Evolutionary conservation across 768 basidiomycete genomes (phyloP).

Genomic region (Mycena crocata): DNA sequence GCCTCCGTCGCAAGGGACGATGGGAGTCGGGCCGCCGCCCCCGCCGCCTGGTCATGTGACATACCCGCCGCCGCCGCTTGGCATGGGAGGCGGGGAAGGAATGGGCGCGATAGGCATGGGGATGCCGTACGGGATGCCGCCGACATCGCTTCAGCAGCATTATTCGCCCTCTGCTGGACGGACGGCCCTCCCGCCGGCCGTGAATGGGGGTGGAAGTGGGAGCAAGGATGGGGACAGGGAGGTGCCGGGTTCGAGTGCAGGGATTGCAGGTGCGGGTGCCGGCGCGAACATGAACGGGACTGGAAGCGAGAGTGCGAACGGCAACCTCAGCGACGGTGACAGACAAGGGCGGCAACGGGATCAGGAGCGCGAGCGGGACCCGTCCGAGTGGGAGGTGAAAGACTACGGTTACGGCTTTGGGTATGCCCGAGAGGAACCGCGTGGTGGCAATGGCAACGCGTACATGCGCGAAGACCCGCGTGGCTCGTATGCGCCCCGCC

Average conservation of each 20-base stretch:
- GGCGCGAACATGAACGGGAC: neutral
- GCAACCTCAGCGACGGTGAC: too few relatives aligned
- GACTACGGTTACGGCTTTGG: constrained; percentile 24
- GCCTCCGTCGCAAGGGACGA: constrained; percentile 14
- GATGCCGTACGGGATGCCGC: constrained; percentile 22
- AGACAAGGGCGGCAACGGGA: too few relatives aligned
- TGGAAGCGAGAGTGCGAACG: constrained; percentile 3
- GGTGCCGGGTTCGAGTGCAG: neutral
- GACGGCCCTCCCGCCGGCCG: neutral
- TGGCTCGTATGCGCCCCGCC: neutral
- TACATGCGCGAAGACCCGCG: constrained; percentile 16
- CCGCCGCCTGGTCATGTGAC: too few relatives aligned
- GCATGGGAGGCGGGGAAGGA: neutral
- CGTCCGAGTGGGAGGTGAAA: constrained; percentile 33
- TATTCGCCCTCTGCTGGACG: too few relatives aligned
- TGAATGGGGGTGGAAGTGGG: constrained; percentile 12
- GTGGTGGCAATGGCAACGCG: neutral
- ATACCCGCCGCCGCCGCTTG: too few relatives aligned
- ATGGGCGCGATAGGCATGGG: constrained; percentile 18
- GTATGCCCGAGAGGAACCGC: constrained; percentile 7
- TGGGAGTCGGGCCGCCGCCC: constrained; percentile 17
- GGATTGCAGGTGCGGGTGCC: neutral
- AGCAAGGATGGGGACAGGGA: neutral
- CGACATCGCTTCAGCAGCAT: constrained; percentile 19
- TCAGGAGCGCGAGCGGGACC: constrained; percentile 1